Conservation (phyloP, 441 rosid genomes). For the Oxalis stricta region DNA sequence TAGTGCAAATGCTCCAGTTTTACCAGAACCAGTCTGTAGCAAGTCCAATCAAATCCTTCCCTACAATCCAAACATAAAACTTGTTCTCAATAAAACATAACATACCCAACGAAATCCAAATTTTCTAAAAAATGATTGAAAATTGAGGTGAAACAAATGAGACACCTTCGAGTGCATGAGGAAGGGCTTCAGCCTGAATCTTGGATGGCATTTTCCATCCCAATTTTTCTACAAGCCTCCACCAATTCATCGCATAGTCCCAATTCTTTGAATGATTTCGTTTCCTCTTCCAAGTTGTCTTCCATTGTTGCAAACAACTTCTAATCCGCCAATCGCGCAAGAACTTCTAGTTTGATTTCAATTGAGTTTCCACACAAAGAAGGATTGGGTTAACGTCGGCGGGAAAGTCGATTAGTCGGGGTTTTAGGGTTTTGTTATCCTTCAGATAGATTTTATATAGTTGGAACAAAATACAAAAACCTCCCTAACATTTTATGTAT, state of each 20-base stretch:
- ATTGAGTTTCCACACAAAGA: no score
- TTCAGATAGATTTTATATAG: no score
- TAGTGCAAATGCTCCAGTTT: constrained; percentile 91
- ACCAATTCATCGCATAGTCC: constrained; percentile 62
- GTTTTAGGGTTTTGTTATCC: no score
- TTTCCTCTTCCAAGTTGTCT: constrained; percentile 47
- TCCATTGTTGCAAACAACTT: constrained; percentile 11
- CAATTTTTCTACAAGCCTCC: constrained; percentile 58
- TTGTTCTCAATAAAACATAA: neutral
- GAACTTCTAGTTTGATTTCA: no score
- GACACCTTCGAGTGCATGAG: constrained; percentile 73
- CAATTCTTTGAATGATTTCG: constrained; percentile 49
- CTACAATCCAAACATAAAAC: constrained; percentile 32
- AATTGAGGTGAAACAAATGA: neutral
- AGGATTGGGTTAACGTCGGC: no score
- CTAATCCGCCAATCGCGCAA: no score
- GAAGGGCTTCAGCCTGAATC: constrained; percentile 79
- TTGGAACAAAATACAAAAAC: no score
- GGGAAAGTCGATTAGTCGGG: no score
- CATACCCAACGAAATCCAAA: neutral
- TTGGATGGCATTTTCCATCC: constrained; percentile 72
- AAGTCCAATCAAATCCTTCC: constrained; percentile 87
- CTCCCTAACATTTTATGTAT: no score
- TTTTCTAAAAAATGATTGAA: neutral
- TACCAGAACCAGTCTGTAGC: constrained; percentile 97